Evolutionary conservation across 768 basidiomycete species (phyloP).

Genomic region (Butyriboletus loyo): DNA sequence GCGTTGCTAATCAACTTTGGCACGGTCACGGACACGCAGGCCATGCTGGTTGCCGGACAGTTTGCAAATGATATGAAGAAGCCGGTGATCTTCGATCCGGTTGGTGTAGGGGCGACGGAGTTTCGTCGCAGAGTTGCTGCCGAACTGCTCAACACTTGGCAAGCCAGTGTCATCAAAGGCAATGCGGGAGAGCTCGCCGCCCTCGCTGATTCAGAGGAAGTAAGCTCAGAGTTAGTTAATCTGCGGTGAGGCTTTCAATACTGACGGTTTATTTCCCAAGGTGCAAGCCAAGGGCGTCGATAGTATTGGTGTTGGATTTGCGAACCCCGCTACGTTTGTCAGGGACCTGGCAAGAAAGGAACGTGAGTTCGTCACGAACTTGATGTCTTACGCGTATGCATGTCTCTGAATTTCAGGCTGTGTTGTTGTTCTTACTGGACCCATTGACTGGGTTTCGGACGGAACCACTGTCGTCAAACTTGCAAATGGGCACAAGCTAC

Average conservation of each 20-base stretch:
- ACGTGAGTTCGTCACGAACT: conserved; percentile 44
- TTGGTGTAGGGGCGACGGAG: conserved; percentile 81
- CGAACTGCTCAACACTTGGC: conserved; percentile 76
- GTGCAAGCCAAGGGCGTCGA: conserved; percentile 83
- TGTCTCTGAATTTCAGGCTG: conserved; percentile 49
- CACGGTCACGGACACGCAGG: conserved; percentile 64
- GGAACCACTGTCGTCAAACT: conserved; percentile 66
- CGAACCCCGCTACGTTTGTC: conserved; percentile 70
- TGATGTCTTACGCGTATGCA: not conserved
- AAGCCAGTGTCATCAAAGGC: conserved; percentile 90
- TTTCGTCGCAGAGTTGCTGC: conserved; percentile 54
- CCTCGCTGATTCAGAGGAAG: conserved; percentile 74
- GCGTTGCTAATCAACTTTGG: conserved; percentile 87
- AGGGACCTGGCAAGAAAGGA: conserved; percentile 66
- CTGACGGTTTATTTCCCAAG: conserved; percentile 31
- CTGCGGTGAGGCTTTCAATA: not conserved
- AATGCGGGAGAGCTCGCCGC: conserved; percentile 88
- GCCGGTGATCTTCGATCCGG: conserved; percentile 87
- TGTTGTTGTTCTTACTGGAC: conserved; percentile 78
- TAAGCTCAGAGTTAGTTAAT: conserved; percentile 22
- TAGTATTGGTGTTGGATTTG: conserved; percentile 73
- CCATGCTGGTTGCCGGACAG: conserved; percentile 74
- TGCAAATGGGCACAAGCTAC: conserved; percentile 68
- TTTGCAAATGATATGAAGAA: conserved; percentile 67
- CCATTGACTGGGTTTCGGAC: conserved; percentile 81